phyloP scores from a whole-genome alignment of 306 rosid species.

The Quercus agrifolia region DNA sequence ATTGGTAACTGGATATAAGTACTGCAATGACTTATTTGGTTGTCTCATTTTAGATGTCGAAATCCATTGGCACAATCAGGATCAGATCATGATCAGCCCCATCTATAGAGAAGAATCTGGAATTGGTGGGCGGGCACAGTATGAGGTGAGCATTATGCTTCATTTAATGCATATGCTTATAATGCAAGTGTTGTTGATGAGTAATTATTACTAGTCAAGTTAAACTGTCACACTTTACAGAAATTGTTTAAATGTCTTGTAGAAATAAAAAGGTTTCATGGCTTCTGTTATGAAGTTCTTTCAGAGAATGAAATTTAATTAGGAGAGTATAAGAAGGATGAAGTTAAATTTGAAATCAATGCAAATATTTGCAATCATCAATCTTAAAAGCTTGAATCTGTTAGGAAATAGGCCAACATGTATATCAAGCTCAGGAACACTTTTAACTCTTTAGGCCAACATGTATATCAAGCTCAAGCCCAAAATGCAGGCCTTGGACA shows the following conservation, averaged over 20 bases:
- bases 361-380: not conserved
- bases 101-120: constrained; percentile 64
- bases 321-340: not conserved
- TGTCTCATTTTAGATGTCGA: constrained; percentile 56
- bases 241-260: not conserved
- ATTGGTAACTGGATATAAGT: not conserved
- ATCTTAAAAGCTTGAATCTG: not conserved
- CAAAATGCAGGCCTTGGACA: not conserved
- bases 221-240: not conserved
- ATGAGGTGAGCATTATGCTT: constrained; percentile 52
- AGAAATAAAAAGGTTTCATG: not conserved
- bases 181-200: not conserved
- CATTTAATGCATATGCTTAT: not conserved
- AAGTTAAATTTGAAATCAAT: not conserved
- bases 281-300: not conserved
- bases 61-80: constrained; percentile 49
- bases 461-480: not conserved
- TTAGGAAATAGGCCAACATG: not conserved
- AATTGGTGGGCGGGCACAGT: constrained; percentile 55
- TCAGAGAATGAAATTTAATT: not conserved
- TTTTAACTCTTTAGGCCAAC: not conserved
- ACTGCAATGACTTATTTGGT: constrained; percentile 1
- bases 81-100: constrained; percentile 42
- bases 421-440: not conserved
- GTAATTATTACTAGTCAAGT: not conserved